Percentiles rank a stretch among this genome's conserved stretches.
Conservation (phyloP, 2,329 filamentous ascomycete genomes). For the Colletotrichum lentis region DNA sequence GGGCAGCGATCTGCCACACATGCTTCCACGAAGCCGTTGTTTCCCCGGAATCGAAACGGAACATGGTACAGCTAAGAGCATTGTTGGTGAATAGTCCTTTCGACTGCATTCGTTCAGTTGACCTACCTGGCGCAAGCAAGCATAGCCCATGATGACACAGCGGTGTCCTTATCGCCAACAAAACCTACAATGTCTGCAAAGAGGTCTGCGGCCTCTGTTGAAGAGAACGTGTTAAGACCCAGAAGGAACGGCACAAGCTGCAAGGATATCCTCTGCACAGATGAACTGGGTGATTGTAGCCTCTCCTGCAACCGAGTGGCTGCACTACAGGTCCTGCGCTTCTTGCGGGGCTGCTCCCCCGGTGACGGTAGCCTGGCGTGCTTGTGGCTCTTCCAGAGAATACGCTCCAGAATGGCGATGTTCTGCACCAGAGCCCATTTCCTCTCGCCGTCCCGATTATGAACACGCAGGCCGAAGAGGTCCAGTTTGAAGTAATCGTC, state of each 20-base stretch:
- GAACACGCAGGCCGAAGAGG: conserved; percentile 62
- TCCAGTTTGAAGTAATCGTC: conserved; percentile 56
- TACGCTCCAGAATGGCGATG: conserved; percentile 64
- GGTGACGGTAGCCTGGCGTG: conserved; percentile 41
- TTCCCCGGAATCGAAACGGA: conserved; percentile 47
- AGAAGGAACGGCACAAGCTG: conserved; percentile 68
- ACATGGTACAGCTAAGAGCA: conserved; percentile 45
- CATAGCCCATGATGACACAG: conserved; percentile 81
- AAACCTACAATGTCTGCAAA: conserved; percentile 66
- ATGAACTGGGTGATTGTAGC: conserved; percentile 54
- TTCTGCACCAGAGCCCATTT: conserved; percentile 68
- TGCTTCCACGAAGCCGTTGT: conserved; percentile 66
- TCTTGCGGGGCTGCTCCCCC: conserved; percentile 62
- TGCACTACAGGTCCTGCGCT: conserved; percentile 54
- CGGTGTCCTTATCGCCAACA: conserved; percentile 74
- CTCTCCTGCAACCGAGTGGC: conserved; percentile 59
- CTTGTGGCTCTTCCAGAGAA: conserved; percentile 47
- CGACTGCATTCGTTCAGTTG: background rate
- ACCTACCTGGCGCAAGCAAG: conserved; percentile 79
- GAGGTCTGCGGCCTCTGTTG: conserved; percentile 62
- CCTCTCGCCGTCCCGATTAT: conserved; percentile 64
- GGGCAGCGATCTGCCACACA: conserved; percentile 76
- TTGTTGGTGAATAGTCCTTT: conserved; percentile 40
- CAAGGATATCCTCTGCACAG: conserved; percentile 60
- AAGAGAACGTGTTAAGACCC: conserved; percentile 53